Evolutionary conservation across 2,329 filamentous ascomycete genomes (phyloP).

Genomic region (Aspergillus nomiae): DNA sequence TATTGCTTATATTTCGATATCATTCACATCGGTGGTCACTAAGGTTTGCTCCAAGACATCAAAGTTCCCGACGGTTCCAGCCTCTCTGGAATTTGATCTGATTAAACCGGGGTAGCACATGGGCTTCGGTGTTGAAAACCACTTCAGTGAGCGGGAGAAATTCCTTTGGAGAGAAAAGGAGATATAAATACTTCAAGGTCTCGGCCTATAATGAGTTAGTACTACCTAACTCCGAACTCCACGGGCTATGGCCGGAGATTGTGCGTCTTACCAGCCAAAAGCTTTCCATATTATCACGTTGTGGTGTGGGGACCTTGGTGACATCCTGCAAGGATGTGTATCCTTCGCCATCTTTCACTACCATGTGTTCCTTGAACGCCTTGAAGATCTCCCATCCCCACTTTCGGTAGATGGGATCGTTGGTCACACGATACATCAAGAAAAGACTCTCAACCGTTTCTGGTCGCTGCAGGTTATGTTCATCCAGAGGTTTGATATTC

Average conservation of each 20-base stretch:
- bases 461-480: constrained; percentile 87
- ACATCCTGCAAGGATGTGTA: constrained; percentile 80
- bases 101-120: constrained; percentile 43
- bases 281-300: constrained; percentile 90
- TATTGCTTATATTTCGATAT: no score
- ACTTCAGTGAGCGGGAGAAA: constrained; percentile 78
- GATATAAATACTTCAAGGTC: constrained; percentile 92
- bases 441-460: constrained; percentile 91
- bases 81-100: constrained; percentile 7
- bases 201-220: constrained; percentile 55
- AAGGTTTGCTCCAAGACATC: not conserved
- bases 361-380: constrained; percentile 79
- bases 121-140: constrained; percentile 92
- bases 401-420: constrained; percentile 79
- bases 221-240: not conserved
- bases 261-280: constrained; percentile 73
- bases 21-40: not conserved
- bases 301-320: constrained; percentile 65
- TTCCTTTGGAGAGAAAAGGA: constrained; percentile 80
- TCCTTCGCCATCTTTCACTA: constrained; percentile 65
- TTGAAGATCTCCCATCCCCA: constrained; percentile 99
- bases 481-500: constrained; percentile 72
- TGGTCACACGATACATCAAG: constrained; percentile 96
- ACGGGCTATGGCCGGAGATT: not conserved
- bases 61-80: constrained; percentile 4